These are phyloP conservation scores for Cryptococcus depauperatus DNA, from an alignment of 1,284 basidiomycete genomes.

Conservation along the genomic window DNA sequence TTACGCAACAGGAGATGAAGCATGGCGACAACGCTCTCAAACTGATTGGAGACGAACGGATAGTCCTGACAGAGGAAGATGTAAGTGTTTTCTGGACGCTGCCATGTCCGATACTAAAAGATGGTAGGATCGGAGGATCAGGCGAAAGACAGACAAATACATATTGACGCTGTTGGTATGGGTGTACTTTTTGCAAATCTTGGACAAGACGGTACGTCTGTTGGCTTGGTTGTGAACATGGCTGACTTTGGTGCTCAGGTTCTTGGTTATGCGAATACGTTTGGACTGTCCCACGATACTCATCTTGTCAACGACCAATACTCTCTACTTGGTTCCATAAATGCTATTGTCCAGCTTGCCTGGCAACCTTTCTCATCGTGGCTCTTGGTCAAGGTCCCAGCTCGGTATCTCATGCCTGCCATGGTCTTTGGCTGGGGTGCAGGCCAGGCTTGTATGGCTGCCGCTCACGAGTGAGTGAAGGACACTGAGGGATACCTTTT, in stretches of 20 bases:
- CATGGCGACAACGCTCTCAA: constrained; percentile 25
- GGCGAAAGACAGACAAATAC: constrained; percentile 27
- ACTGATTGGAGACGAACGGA: constrained; percentile 21
- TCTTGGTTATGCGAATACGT: constrained; percentile 36
- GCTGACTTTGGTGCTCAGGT: not conserved
- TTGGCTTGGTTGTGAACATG: not conserved
- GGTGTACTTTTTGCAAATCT: constrained; percentile 40
- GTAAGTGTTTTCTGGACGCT: constrained; percentile 11
- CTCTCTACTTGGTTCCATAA: constrained; percentile 32
- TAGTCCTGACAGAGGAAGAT: constrained; percentile 25
- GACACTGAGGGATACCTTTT: not conserved
- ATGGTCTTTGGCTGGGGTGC: constrained; percentile 37
- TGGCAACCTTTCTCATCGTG: constrained; percentile 43
- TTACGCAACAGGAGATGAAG: constrained; percentile 9
- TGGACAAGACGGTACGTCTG: constrained; percentile 33
- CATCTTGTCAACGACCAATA: constrained; percentile 29
- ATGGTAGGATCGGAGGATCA: constrained; percentile 17
- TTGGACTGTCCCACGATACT: constrained; percentile 32
- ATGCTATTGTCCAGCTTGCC: constrained; percentile 38
- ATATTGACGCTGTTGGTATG: constrained; percentile 32
- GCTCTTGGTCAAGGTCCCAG: constrained; percentile 37
- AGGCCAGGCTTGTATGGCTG: constrained; percentile 31
- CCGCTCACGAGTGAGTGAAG: constrained; percentile 18
- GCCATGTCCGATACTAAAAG: not conserved
- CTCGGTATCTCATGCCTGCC: constrained; percentile 36